phyloP scores from a whole-genome alignment of 2,329 filamentous ascomycete species.

The Periglandula ipomoeae region DNA sequence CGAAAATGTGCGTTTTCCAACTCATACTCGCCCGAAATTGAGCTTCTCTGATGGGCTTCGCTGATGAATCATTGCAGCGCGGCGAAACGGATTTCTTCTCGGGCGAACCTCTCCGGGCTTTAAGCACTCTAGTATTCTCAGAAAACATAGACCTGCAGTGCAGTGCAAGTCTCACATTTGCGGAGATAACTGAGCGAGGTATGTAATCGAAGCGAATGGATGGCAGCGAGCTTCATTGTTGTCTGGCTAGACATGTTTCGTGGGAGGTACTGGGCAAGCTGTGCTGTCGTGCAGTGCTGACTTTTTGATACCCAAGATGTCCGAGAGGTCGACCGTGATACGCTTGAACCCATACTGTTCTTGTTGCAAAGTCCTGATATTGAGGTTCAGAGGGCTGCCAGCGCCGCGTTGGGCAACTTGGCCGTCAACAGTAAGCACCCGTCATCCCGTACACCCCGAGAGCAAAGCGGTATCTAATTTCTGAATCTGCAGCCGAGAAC shows the following conservation, averaged over 20 bases:
- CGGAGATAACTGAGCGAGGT: conserved; percentile 98
- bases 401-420: conserved; percentile 88
- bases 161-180: conserved; percentile 95
- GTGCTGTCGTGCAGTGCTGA: conserved; percentile 4
- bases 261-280: neutral
- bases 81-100: conserved; percentile 98
- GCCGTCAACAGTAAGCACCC: conserved; percentile 79
- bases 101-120: conserved; percentile 83
- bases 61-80: conserved; percentile 46
- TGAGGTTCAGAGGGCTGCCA: conserved; percentile 93
- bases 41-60: neutral
- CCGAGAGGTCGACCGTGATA: conserved; percentile 87
- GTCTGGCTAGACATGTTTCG: neutral
- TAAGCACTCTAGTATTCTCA: conserved; percentile 95
- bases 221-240: neutral
- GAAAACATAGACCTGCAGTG: conserved; percentile 97
- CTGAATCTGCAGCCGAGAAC: conserved; percentile 78
- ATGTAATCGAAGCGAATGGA: conserved; percentile 21
- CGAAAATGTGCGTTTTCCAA: conserved; percentile 67
- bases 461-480: conserved; percentile 29
- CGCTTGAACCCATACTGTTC: conserved; percentile 90
- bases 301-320: conserved; percentile 57
- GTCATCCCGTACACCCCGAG: neutral
- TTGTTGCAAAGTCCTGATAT: conserved; percentile 92
- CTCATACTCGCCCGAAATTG: neutral